phyloP scores from a whole-genome alignment of 2,329 filamentous ascomycete species.

The Pyricularia sp. region DNA sequence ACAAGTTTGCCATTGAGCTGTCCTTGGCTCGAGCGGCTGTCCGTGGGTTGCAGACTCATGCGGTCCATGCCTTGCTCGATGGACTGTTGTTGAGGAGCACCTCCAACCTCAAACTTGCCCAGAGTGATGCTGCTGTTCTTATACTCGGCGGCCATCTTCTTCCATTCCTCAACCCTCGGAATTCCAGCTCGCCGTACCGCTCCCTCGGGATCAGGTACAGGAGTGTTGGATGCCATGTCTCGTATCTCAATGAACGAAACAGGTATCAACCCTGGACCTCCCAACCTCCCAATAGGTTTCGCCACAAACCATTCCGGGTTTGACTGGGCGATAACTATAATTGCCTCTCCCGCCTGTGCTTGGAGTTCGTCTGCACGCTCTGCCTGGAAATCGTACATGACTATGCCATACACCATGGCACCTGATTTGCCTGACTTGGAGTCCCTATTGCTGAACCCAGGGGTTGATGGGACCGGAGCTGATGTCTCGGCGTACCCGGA shows the following conservation, averaged over 20 bases:
- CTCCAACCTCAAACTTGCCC: slow-evolving; percentile 70
- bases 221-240: slow-evolving; percentile 81
- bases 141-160: slow-evolving; percentile 98
- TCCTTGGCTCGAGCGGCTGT: slow-evolving; percentile 1
- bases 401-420: slow-evolving; percentile 91
- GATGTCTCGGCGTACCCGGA: slow-evolving; percentile 70
- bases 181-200: slow-evolving; percentile 85
- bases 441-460: slow-evolving; percentile 30
- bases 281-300: slow-evolving; percentile 96
- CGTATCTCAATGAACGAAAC: slow-evolving; percentile 95
- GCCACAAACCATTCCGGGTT: slow-evolving; percentile 99
- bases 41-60: slow-evolving; percentile 61
- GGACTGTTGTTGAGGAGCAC: slow-evolving; percentile 29
- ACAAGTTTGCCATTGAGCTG: slow-evolving; percentile 4
- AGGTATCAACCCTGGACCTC: slow-evolving; percentile 88
- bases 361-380: slow-evolving; percentile 94
- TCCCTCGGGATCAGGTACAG: slow-evolving; percentile 72
- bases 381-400: slow-evolving; percentile 94
- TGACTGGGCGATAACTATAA: slow-evolving; percentile 96
- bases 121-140: slow-evolving; percentile 98
- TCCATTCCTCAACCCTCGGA: slow-evolving; percentile 96
- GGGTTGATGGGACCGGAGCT: slow-evolving; percentile 15
- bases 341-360: slow-evolving; percentile 88
- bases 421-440: slow-evolving; percentile 48
- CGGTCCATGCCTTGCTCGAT: slow-evolving; percentile 66